phyloP scores from a whole-genome alignment of 352 stramenopile species.

The Peronospora belbahrii region DNA sequence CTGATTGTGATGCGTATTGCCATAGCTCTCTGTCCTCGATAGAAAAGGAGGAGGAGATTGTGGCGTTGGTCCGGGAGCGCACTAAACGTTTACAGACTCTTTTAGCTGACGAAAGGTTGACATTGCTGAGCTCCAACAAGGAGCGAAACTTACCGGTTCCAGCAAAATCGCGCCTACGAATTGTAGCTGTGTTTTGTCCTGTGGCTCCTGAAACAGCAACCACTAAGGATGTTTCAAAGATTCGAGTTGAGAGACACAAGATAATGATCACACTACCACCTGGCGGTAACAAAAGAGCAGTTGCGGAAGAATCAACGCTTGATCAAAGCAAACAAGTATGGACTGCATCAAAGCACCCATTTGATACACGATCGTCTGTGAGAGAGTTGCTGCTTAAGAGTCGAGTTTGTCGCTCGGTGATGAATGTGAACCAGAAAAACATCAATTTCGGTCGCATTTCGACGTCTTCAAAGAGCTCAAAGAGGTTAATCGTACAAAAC shows the following conservation, averaged over 20 bases:
- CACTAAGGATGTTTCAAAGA: constrained; percentile 45
- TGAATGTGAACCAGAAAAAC: constrained; percentile 90
- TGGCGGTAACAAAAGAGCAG: constrained; percentile 80
- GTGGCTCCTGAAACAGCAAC: constrained; percentile 25
- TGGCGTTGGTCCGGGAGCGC: constrained; percentile 68
- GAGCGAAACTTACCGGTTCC: constrained; percentile 75
- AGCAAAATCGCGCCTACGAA: constrained; percentile 64
- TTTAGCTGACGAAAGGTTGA: constrained; percentile 60
- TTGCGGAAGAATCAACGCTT: constrained; percentile 45
- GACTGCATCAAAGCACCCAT: constrained; percentile 71
- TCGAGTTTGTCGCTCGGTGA: constrained; percentile 76
- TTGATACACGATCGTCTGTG: constrained; percentile 70
- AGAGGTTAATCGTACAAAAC: constrained; percentile 81
- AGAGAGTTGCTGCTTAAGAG: constrained; percentile 79
- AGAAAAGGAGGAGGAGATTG: constrained; percentile 78
- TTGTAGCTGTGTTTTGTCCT: constrained; percentile 74
- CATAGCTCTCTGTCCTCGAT: constrained; percentile 45
- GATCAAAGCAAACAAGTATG: constrained; percentile 54
- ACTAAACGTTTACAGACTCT: constrained; percentile 58
- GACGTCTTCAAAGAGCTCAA: constrained; percentile 79
- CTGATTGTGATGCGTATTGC: constrained; percentile 67
- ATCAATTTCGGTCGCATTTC: constrained; percentile 88
- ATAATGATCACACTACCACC: constrained; percentile 82
- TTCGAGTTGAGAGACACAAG: constrained; percentile 81
- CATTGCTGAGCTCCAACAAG: constrained; percentile 54